Evolutionary conservation across 1,139 yeast genomes (phyloP).

Genomic region (Lodderomyces metapsilosis): DNA sequence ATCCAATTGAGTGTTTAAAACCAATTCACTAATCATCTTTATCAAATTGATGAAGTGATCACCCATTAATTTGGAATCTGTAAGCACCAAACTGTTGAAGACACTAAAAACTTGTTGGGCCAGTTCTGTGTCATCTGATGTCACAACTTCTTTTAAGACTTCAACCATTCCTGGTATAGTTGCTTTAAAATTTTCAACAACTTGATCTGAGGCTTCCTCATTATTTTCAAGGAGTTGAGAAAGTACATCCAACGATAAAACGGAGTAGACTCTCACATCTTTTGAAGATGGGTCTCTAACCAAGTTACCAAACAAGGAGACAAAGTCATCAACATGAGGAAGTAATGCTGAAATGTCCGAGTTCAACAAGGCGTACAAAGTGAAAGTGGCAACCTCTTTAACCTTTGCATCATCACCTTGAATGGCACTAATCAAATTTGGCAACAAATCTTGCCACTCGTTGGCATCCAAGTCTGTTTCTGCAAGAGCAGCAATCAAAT

Average conservation of each 20-base stretch:
- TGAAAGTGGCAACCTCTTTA: slow-evolving; percentile 84
- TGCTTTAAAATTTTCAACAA: slow-evolving; percentile 60
- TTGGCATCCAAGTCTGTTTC: slow-evolving; percentile 63
- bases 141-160: slow-evolving; percentile 74
- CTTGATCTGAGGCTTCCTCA: slow-evolving; percentile 29
- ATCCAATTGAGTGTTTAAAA: slow-evolving; percentile 65
- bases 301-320: slow-evolving; percentile 65
- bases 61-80: slow-evolving; percentile 79
- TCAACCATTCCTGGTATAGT: slow-evolving; percentile 79
- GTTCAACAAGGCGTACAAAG: slow-evolving; percentile 76
- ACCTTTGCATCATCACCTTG: slow-evolving; percentile 54
- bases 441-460: slow-evolving; percentile 78
- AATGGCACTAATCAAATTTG: slow-evolving; percentile 68
- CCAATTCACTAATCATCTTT: slow-evolving; percentile 72
- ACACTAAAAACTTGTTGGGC: slow-evolving; percentile 82
- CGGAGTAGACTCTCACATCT: slow-evolving; percentile 80
- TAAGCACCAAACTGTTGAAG: slow-evolving; percentile 72
- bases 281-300: slow-evolving; percentile 64
- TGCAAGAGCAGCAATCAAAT: slow-evolving; percentile 87
- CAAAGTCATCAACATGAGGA: slow-evolving; percentile 63
- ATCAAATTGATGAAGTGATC: slow-evolving; percentile 69
- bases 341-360: slow-evolving; percentile 64
- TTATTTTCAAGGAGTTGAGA: slow-evolving; percentile 66
- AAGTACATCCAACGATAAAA: slow-evolving; percentile 76
- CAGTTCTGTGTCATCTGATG: slow-evolving; percentile 66